A percentile compares a stretch with the other conserved stretches of the same genome.
These are phyloP conservation scores for Colletotrichum sp. DNA, from an alignment of 2,329 filamentous ascomycete genomes.

Conservation along the genomic window DNA sequence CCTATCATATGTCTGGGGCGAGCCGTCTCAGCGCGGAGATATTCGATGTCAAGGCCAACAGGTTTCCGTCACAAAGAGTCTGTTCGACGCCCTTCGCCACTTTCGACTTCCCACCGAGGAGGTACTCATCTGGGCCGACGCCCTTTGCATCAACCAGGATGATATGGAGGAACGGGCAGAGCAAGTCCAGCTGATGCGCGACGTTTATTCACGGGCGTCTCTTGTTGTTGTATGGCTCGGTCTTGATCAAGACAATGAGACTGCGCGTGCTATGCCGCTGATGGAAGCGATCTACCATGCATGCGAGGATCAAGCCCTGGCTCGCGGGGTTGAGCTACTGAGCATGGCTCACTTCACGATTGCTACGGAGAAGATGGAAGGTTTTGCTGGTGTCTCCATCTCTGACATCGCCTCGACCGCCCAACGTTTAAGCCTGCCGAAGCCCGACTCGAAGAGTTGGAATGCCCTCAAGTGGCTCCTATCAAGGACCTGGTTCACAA, in stretches of 20 bases:
- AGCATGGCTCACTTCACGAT: not conserved
- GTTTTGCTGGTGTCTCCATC: not conserved
- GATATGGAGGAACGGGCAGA: slow-evolving; percentile 16
- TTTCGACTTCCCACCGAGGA: slow-evolving; percentile 2
- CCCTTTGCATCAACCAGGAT: slow-evolving; percentile 23
- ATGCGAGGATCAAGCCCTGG: not conserved
- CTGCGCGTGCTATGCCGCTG: not conserved
- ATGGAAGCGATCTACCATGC: not conserved
- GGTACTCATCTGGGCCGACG: slow-evolving; percentile 23
- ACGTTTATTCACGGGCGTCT: slow-evolving; percentile 14
- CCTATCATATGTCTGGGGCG: not conserved
- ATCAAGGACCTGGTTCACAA: not conserved
- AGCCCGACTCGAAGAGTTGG: not conserved
- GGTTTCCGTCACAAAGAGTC: slow-evolving; percentile 19
- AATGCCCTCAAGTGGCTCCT: not conserved
- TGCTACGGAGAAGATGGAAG: not conserved
- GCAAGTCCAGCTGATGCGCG: slow-evolving; percentile 22
- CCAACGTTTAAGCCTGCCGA: not conserved
- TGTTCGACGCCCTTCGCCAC: slow-evolving; percentile 20
- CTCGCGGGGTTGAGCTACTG: not conserved
- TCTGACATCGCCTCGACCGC: not conserved
- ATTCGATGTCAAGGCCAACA: not conserved
- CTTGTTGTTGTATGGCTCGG: slow-evolving; percentile 21
- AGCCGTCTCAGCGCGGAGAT: not conserved
- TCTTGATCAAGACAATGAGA: not conserved